phyloP scores from a whole-genome alignment of 2,329 filamentous ascomycete genomes.

The Colletotrichum cordylinicola region DNA sequence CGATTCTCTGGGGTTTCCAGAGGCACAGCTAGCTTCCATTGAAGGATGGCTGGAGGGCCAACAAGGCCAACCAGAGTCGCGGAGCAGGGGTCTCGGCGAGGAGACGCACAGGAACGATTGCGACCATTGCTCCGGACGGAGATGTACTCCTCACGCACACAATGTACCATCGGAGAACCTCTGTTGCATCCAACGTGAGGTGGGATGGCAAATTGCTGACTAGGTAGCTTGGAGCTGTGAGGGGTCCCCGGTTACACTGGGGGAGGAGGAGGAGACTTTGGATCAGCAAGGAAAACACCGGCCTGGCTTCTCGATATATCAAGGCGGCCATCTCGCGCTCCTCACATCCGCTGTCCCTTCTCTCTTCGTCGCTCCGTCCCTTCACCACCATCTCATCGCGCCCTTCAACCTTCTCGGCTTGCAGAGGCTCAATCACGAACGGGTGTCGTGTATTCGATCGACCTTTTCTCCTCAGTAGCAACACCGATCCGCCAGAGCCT shows the following conservation, averaged over 20 bases:
- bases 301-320: slow-evolving; percentile 13
- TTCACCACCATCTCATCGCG: not conserved
- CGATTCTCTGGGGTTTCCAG: slow-evolving; percentile 6
- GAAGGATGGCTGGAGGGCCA: not conserved
- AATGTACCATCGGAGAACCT: not conserved
- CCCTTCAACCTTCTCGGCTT: not conserved
- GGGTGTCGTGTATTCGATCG: slow-evolving; percentile 7
- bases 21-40: slow-evolving; percentile 3
- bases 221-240: not conserved
- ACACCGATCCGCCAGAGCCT: slow-evolving; percentile 18
- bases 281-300: slow-evolving; percentile 5
- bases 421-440: not conserved
- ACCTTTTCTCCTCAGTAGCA: not conserved
- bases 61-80: not conserved
- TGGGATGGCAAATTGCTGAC: slow-evolving; percentile 1
- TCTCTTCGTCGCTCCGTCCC: not conserved
- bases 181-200: not conserved
- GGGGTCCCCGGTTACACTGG: slow-evolving; percentile 14
- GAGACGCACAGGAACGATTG: slow-evolving; percentile 10
- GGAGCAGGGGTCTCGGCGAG: not conserved
- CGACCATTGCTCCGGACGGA: slow-evolving; percentile 7
- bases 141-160: not conserved
- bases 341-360: not conserved
- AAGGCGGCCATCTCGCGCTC: not conserved
- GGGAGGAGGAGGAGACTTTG: not conserved